Evolutionary conservation across 1,139 yeast genomes (phyloP).

Genomic region (Kazachstania sp.): DNA sequence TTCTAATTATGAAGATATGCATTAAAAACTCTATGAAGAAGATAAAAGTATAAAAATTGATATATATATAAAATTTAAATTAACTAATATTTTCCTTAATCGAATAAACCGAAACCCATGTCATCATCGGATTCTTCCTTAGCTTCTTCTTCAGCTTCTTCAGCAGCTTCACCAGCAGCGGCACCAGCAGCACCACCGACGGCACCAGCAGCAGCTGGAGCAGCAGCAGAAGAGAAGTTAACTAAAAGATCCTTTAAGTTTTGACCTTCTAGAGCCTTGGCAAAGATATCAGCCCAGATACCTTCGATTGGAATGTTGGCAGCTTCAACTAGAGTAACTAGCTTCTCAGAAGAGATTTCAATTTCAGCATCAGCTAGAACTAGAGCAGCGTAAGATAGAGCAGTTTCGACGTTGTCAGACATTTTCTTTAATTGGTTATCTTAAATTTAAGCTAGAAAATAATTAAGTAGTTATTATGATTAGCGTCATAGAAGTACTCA

Average conservation of each 20-base stretch:
- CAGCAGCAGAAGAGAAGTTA: slow-evolving; percentile 67
- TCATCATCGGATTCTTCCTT: slow-evolving; percentile 61
- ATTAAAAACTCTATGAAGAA: slow-evolving; percentile 1
- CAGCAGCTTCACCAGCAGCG: slow-evolving; percentile 49
- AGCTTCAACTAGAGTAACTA: slow-evolving; percentile 57
- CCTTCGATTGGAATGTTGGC: slow-evolving; percentile 61
- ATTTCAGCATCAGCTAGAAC: slow-evolving; percentile 78
- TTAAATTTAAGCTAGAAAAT: slow-evolving; percentile 48
- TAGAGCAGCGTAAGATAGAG: slow-evolving; percentile 81
- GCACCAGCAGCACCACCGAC: slow-evolving; percentile 49
- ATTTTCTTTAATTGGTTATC: slow-evolving; percentile 35
- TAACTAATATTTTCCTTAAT: slow-evolving; percentile 35
- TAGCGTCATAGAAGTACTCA: no score
- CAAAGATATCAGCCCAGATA: slow-evolving; percentile 75
- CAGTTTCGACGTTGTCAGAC: slow-evolving; percentile 59
- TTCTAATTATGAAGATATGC: background rate
- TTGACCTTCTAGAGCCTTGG: slow-evolving; percentile 73
- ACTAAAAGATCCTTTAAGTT: slow-evolving; percentile 68
- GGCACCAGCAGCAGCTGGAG: slow-evolving; percentile 53
- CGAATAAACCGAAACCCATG: slow-evolving; percentile 83
- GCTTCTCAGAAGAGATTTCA: slow-evolving; percentile 70
- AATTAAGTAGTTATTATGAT: background rate
- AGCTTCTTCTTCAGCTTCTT: slow-evolving; percentile 50
- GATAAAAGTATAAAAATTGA: background rate
- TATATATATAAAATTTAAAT: slow-evolving; percentile 1